phyloP scores from a whole-genome alignment of 2,329 filamentous ascomycete species.

The Diaporthe batatas region DNA sequence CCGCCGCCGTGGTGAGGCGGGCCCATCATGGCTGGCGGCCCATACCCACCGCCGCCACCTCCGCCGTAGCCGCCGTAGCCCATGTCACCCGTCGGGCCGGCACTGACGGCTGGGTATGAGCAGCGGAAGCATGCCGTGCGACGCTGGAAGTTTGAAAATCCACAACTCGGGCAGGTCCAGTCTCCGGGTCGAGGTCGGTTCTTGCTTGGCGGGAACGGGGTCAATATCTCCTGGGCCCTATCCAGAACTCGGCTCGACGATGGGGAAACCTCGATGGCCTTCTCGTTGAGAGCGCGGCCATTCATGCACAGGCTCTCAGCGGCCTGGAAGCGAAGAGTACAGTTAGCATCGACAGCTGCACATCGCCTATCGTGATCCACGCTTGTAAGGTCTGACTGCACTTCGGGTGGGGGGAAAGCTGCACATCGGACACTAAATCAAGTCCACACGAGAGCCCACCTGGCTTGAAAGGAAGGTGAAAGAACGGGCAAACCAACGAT shows the following conservation, averaged over 20 bases:
- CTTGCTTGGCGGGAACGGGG: constrained; percentile 98
- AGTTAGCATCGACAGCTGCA: constrained; percentile 28
- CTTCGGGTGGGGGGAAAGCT: constrained; percentile 14
- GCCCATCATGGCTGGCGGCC: constrained; percentile 84
- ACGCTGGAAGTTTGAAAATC: constrained; percentile 99
- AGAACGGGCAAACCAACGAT: constrained; percentile 37
- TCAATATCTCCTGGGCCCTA: constrained; percentile 94
- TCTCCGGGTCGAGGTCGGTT: constrained; percentile 97
- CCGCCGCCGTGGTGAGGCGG: constrained; percentile 81
- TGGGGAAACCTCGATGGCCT: constrained; percentile 98
- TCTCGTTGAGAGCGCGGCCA: constrained; percentile 96
- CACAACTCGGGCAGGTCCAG: constrained; percentile 98
- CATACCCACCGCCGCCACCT: constrained; percentile 71
- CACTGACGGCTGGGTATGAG: constrained; percentile 95
- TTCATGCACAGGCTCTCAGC: constrained; percentile 99
- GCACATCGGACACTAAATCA: constrained; percentile 14
- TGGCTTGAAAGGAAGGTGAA: constrained; percentile 30
- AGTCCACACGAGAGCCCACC: constrained; percentile 24
- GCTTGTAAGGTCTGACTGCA: constrained; percentile 21
- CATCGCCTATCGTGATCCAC: constrained; percentile 13
- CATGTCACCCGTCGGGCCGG: constrained; percentile 77
- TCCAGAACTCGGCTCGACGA: constrained; percentile 97
- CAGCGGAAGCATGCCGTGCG: constrained; percentile 99
- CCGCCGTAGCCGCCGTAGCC: constrained; percentile 61
- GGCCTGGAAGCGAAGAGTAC: constrained; percentile 68